Conservation (phyloP, 2,329 filamentous ascomycete genomes). For the Macrophomina tecta region DNA sequence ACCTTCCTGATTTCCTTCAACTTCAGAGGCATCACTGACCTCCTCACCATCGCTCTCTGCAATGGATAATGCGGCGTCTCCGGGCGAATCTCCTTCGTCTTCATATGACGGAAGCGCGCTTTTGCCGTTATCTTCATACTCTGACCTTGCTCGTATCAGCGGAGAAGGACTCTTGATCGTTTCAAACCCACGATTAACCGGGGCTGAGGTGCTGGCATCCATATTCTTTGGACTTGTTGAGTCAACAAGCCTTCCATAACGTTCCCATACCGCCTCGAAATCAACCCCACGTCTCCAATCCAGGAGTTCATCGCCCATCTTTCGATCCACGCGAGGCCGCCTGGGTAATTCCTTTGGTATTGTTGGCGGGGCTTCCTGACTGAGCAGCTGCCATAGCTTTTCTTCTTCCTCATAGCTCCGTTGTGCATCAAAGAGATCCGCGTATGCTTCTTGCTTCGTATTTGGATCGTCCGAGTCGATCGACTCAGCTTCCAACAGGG, state of each 20-base stretch:
- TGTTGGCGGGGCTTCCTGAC: slow-evolving; percentile 36
- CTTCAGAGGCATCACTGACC: background rate
- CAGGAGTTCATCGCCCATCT: slow-evolving; percentile 44
- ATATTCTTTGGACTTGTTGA: background rate
- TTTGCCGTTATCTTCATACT: background rate
- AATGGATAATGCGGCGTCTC: background rate
- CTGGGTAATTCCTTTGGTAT: slow-evolving; percentile 33
- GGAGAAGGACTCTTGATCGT: background rate
- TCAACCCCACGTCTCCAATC: slow-evolving; percentile 56
- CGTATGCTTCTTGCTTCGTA: slow-evolving; percentile 37
- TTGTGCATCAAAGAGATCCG: slow-evolving; percentile 56
- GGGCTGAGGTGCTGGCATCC: background rate
- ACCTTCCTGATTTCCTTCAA: too few species aligned
- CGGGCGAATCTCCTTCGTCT: background rate
- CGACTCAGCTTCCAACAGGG: background rate
- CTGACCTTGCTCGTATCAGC: background rate
- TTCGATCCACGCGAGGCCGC: slow-evolving; percentile 40
- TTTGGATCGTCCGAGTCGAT: background rate
- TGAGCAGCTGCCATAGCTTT: slow-evolving; percentile 52
- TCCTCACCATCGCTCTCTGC: background rate
- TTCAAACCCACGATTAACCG: background rate
- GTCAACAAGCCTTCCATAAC: slow-evolving; percentile 32
- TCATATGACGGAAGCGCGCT: background rate
- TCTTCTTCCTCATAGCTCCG: slow-evolving; percentile 53
- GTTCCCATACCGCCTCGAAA: slow-evolving; percentile 59